Evolutionary conservation across 768 basidiomycete genomes (phyloP), one percentile per base, ranked within the genome.

Genomic region (Phaffia australis): DNA sequence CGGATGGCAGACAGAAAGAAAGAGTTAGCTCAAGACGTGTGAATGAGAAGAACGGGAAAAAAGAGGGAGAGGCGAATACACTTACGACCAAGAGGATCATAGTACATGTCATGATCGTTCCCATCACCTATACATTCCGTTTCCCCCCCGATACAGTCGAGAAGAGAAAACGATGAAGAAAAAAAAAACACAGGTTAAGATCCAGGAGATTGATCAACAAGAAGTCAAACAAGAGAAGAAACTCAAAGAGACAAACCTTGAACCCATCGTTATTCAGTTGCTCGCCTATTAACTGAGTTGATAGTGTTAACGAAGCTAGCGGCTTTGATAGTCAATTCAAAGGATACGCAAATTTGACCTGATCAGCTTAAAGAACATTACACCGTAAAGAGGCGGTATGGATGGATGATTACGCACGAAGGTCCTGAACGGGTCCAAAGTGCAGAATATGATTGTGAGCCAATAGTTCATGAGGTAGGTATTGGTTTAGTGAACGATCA

Each of bases 221-320:
- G 57, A n/a, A 21, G 5, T 30, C 4, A 58, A 5, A 58, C 32
- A 30, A 23, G 30, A 32, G 35, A 19, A 19, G n/a, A 30, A 7
- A 51, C 3, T 18, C 2, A 2, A 23, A 32, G 16, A 2, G 1
- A 23, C 52, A 30, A 30, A 67, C 66, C 9, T 67, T 57, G 66
- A 67, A 63, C 1, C 59, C 66, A 9, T 47, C 46, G 30, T 56
- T 67, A 42, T 69, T 32, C 16, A 71, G 60, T 47, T 71, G 68
- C 23, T 54, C 56, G 23, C 70, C 70, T 42, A 71, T 57, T 14
- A 69, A 49, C 3, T 69, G 68, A 21, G 70, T 71, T 21, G 70
- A 71, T 3, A 71, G 64, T 3, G 64, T 65, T 14, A 71, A 57
- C 18, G 70, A 71, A 5, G 70, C 70, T 8, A 71, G 56, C n/a